A percentile compares a stretch with the other conserved stretches of the same genome.
Conservation (phyloP, 129 eudicot genomes). For the Dittrichia graveolens region DNA sequence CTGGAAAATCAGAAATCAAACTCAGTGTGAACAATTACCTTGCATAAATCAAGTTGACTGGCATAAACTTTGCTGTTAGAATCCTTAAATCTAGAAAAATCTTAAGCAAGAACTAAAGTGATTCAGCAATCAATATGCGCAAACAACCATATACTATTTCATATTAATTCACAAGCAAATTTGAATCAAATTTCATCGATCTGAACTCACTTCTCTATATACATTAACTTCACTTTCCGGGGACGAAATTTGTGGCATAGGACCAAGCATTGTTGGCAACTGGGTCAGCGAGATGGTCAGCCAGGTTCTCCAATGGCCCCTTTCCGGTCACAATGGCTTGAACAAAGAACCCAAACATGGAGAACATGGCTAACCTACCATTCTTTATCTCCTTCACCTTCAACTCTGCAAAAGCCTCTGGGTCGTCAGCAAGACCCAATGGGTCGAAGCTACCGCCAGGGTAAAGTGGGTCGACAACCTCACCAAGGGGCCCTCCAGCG, state of each 20-base stretch:
- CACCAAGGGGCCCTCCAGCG: constrained; percentile 63
- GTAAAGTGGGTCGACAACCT: constrained; percentile 57
- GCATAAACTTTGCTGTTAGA: no score
- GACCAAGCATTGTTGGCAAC: constrained; percentile 38
- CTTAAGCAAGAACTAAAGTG: no score
- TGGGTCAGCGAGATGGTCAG: constrained; percentile 33
- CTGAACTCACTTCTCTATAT: not conserved
- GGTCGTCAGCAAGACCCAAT: constrained; percentile 58
- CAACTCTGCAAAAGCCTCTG: constrained; percentile 54
- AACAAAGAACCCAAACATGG: constrained; percentile 63
- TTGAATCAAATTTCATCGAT: not conserved
- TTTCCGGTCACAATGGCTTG: constrained; percentile 51
- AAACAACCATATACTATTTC: not conserved
- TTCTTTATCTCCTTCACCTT: constrained; percentile 63
- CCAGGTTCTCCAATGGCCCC: constrained; percentile 38
- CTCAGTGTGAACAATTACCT: no score
- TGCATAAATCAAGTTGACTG: no score
- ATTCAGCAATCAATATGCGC: no score
- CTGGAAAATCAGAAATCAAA: no score
- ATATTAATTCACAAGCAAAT: not conserved
- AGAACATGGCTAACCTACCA: constrained; percentile 58
- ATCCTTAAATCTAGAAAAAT: no score
- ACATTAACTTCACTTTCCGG: constrained; percentile 21
- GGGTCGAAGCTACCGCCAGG: constrained; percentile 60
- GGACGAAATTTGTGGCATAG: constrained; percentile 32